phyloP scores from a whole-genome alignment of 306 rosid species.

The Sindora glabra region DNA sequence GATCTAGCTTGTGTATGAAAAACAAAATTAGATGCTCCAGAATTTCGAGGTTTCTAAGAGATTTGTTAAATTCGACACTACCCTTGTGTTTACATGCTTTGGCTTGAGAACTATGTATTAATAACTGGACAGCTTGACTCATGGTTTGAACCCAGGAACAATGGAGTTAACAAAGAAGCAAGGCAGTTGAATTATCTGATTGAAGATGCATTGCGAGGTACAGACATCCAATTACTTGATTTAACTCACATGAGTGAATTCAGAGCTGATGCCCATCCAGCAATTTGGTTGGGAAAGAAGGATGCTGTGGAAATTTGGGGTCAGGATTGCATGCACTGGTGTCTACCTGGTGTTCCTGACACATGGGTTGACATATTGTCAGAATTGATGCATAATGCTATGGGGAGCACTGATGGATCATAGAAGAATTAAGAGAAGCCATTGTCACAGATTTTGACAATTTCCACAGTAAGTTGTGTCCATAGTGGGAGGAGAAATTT shows the following conservation, averaged over 20 bases:
- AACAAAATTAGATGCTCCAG: background rate
- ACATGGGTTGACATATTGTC: conserved; percentile 81
- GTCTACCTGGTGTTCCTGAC: conserved; percentile 86
- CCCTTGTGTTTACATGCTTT: background rate
- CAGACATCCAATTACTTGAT: conserved; percentile 50
- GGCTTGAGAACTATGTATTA: conserved; percentile 20
- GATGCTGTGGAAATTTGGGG: conserved; percentile 84
- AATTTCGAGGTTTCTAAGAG: background rate
- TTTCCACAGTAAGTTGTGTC: background rate
- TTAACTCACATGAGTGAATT: conserved; percentile 54
- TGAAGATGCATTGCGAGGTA: conserved; percentile 42
- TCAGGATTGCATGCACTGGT: conserved; percentile 96
- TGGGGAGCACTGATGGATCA: conserved; percentile 15
- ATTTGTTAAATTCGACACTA: background rate
- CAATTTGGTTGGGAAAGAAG: conserved; percentile 80
- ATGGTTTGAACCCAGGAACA: conserved; percentile 84
- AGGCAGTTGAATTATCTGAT: conserved; percentile 58
- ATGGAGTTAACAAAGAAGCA: conserved; percentile 80
- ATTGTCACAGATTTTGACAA: background rate
- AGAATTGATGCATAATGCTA: conserved; percentile 30
- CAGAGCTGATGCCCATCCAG: conserved; percentile 96
- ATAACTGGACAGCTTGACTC: conserved; percentile 62
- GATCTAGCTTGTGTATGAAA: conserved; percentile 3
- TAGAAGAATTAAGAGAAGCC: background rate
- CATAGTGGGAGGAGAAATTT: background rate